A percentile compares a stretch with the other conserved stretches of the same genome.
Evolutionary conservation across 2,329 filamentous ascomycete genomes (phyloP).

Genomic region (Fusarium solani-melongenae): DNA sequence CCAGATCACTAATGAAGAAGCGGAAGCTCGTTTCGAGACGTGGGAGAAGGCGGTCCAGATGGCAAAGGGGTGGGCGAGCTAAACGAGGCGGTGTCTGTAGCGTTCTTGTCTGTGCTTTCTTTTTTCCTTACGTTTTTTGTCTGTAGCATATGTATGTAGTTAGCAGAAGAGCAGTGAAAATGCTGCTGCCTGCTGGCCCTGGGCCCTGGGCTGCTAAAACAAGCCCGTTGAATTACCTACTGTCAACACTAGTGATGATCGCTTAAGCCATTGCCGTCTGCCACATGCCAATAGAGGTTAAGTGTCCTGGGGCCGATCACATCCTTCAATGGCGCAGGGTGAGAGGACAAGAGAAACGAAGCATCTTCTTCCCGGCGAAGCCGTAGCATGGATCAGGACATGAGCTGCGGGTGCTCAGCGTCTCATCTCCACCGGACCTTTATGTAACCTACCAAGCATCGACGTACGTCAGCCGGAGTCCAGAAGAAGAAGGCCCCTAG

Average conservation of each 20-base stretch:
- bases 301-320: neutral
- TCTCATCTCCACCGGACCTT: neutral
- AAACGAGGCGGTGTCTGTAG: constrained; percentile 9
- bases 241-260: neutral
- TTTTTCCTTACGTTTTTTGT: constrained; percentile 3
- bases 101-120: neutral
- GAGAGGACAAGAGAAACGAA: neutral
- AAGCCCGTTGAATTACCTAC: constrained; percentile 14
- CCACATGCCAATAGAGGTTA: constrained; percentile 3
- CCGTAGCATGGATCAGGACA: neutral
- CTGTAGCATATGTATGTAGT: constrained; percentile 9
- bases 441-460: neutral
- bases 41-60: constrained; percentile 85
- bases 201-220: constrained; percentile 9
- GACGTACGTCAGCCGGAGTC: neutral
- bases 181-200: constrained; percentile 35
- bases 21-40: constrained; percentile 71
- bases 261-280: neutral
- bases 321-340: neutral
- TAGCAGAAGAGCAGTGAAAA: too few relatives aligned
- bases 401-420: neutral
- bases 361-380: neutral
- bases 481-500: neutral
- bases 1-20: constrained; percentile 68
- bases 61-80: constrained; percentile 76